Base-by-base conservation (phyloP, 495 filamentous ascomycete genomes). In the Xylaria flabelliformis region DNA sequence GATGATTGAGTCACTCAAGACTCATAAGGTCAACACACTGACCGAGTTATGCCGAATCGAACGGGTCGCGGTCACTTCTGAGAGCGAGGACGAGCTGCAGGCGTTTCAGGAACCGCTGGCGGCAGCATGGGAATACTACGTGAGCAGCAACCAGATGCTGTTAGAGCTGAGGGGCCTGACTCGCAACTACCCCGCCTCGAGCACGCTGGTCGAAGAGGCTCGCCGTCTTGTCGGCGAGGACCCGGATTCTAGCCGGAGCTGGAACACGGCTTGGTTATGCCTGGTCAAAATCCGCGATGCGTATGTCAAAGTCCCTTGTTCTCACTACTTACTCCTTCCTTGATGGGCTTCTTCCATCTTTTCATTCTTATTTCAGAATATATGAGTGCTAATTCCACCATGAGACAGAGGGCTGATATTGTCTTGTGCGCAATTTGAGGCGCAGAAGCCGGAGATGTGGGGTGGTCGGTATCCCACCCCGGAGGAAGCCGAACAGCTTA, bases 181-280 rank as follows among this genome's bases (percentile, higher is more conserved):
- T 0, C 83, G 86, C 26, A 90, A 89, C 75, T 94, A 92, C 73
- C 92, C 92, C 0, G 92, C 93, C 76, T 92, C 89, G 73, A 89
- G 87, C 44, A 89, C 90, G 32, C 86, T 90, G 56, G 76, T 94
- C 0, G 86, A 90, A 42, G 88, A 92, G 74, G 91, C 92, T 0
- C 92, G 92, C 72, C 82, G 81, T 67, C 81, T 89, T 24, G 92
- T 94, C 13, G 83, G 85, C 58, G 85, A 85, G 61, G 92, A 94
- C 72, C 89, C 90, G 0, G 80, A 87, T 9, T 90, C 89, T 68
- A 88, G 87, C 73, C 83, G 90, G 15, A 93, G 90, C 76, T 94
- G 92, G 91, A 94, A 94, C 74, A 86, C 90, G 77, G 92, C 89
- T 53, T 94, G 92, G 92, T 82, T 93, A 46, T 88, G 92, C 39